These are phyloP conservation scores for Cyamopsis tetragonoloba DNA, from an alignment of 306 rosid genomes.

Conservation along the genomic window DNA sequence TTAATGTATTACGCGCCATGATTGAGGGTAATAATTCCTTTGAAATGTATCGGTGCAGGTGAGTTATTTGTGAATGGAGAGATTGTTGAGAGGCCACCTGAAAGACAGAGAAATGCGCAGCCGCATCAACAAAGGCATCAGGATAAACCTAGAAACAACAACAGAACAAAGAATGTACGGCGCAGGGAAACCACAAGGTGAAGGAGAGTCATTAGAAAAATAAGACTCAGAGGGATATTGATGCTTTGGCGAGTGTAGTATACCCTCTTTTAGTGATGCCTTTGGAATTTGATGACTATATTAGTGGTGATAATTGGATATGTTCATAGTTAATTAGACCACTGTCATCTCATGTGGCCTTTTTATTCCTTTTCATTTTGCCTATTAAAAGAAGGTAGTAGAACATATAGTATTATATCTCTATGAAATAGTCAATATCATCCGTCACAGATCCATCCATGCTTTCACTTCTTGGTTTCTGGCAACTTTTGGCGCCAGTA, in stretches of 20 bases:
- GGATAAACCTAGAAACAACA: constrained; percentile 71
- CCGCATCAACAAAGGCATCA: constrained; percentile 75
- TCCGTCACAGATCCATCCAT: no score
- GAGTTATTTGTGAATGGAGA: constrained; percentile 75
- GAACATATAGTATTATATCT: background rate
- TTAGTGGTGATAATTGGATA: background rate
- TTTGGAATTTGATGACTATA: background rate
- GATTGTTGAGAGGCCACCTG: constrained; percentile 79
- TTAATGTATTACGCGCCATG: background rate
- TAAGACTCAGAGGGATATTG: no score
- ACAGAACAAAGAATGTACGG: constrained; percentile 60
- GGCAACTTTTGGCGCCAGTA: no score
- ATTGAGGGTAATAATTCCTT: background rate
- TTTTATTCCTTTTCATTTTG: background rate
- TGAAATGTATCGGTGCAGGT: constrained; percentile 39
- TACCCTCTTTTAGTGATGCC: constrained; percentile 10
- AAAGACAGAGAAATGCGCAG: constrained; percentile 81
- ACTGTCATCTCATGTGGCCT: no score
- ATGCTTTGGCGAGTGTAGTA: constrained; percentile 14
- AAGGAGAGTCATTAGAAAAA: background rate
- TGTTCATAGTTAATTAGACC: constrained; percentile 1
- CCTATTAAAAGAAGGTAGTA: background rate
- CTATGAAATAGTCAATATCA: no score
- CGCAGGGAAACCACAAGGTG: constrained; percentile 55
- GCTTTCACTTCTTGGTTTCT: no score